Evolutionary conservation across 2,329 filamentous ascomycete species (phyloP).

Genomic region (Microdochium nivale): DNA sequence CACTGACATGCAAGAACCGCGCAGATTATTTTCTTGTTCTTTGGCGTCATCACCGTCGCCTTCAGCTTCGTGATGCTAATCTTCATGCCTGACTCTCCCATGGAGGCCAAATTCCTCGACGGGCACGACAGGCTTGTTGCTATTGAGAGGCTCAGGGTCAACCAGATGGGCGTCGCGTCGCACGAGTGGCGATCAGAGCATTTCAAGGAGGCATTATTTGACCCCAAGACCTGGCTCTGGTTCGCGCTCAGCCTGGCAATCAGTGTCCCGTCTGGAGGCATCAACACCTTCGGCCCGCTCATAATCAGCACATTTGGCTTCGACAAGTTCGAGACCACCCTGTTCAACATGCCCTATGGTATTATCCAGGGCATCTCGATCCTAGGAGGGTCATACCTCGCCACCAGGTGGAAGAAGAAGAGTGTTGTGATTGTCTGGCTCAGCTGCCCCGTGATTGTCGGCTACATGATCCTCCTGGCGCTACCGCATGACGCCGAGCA

Average conservation of each 20-base stretch:
- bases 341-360: constrained; percentile 47
- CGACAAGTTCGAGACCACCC: constrained; percentile 37
- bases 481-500: constrained; percentile 9
- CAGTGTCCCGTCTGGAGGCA: constrained; percentile 45
- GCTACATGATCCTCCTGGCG: constrained; percentile 16
- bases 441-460: constrained; percentile 16
- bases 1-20: not conserved
- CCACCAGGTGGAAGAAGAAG: constrained; percentile 39
- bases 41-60: constrained; percentile 39
- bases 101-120: constrained; percentile 40
- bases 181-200: constrained; percentile 43
- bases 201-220: constrained; percentile 41
- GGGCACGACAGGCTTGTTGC: constrained; percentile 43
- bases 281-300: constrained; percentile 41
- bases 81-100: constrained; percentile 40
- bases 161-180: constrained; percentile 45
- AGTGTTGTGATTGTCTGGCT: constrained; percentile 32
- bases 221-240: constrained; percentile 54
- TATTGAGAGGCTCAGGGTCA: constrained; percentile 43
- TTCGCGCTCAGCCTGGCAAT: constrained; percentile 45
- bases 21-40: constrained; percentile 45
- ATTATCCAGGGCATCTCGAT: constrained; percentile 47
- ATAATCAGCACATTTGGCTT: constrained; percentile 42
- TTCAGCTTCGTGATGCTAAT: constrained; percentile 35
- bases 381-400: constrained; percentile 40